phyloP scores from a whole-genome alignment of 2,329 filamentous ascomycete species.

The Drechslerella coelobrocha region DNA sequence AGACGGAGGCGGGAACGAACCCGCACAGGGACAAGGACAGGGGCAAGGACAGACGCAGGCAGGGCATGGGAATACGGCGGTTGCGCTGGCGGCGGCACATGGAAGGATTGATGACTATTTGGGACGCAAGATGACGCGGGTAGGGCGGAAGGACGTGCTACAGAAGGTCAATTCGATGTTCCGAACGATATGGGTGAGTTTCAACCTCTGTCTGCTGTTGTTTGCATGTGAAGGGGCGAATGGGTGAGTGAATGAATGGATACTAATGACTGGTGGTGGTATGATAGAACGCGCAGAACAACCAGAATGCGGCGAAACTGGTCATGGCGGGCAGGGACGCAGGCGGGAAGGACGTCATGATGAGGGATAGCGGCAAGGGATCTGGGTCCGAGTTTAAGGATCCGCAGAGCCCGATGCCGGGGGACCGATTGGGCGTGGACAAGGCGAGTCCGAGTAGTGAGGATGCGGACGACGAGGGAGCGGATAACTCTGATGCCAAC shows the following conservation, averaged over 20 bases:
- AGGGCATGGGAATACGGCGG: slow-evolving; percentile 33
- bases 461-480: slow-evolving; percentile 46
- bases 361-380: slow-evolving; percentile 20
- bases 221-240: too few species aligned
- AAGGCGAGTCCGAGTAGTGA: slow-evolving; percentile 37
- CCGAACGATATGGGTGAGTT: slow-evolving; percentile 43
- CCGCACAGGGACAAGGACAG: slow-evolving; percentile 5
- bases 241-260: too few species aligned
- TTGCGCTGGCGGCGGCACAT: slow-evolving; percentile 49
- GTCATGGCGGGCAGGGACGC: slow-evolving; percentile 46
- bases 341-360: slow-evolving; percentile 7
- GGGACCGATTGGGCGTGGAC: slow-evolving; percentile 29
- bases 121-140: slow-evolving; percentile 53
- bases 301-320: slow-evolving; percentile 37
- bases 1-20: slow-evolving; percentile 28
- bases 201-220: too few species aligned
- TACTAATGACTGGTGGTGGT: too few species aligned
- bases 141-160: slow-evolving; percentile 53
- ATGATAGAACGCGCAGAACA: slow-evolving; percentile 38
- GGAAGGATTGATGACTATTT: slow-evolving; percentile 52
- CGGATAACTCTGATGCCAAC: slow-evolving; percentile 45
- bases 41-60: neutral
- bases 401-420: slow-evolving; percentile 17
- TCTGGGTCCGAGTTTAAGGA: slow-evolving; percentile 22
- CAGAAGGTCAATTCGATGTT: slow-evolving; percentile 52